Percentiles rank a stretch among this genome's conserved stretches.
Evolutionary conservation across 202 grass and related monocot species (phyloP).

Genomic region (Dendrocalamus latiflorus): DNA sequence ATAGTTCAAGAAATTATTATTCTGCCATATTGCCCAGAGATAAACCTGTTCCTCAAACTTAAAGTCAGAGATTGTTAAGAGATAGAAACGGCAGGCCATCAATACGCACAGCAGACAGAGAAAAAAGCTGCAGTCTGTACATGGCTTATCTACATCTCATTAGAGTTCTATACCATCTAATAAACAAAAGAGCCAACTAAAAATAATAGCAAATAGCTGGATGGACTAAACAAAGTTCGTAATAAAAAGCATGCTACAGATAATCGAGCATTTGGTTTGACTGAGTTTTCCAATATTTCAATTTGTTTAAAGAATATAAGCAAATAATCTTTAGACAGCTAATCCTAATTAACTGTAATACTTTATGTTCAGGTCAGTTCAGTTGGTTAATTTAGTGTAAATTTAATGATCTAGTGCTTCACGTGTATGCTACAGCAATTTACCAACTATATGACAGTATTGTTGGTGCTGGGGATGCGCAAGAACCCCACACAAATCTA

Average conservation of each 20-base stretch:
- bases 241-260: background rate
- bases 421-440: background rate
- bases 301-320: background rate
- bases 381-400: background rate
- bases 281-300: conserved; percentile 1
- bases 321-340: background rate
- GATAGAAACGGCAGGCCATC: background rate
- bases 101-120: background rate
- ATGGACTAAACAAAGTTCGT: background rate
- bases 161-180: background rate
- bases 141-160: background rate
- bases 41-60: conserved; percentile 4
- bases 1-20: background rate
- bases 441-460: background rate
- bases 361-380: background rate
- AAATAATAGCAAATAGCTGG: background rate
- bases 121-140: background rate
- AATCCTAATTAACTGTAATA: background rate
- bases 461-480: too few relatives aligned
- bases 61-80: background rate
- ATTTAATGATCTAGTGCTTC: background rate
- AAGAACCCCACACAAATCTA: background rate
- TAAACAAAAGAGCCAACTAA: background rate
- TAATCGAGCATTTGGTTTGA: background rate
- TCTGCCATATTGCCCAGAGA: background rate